Base-by-base conservation (phyloP, 148 eudicot species). In the Fagopyrum homotropicum region DNA sequence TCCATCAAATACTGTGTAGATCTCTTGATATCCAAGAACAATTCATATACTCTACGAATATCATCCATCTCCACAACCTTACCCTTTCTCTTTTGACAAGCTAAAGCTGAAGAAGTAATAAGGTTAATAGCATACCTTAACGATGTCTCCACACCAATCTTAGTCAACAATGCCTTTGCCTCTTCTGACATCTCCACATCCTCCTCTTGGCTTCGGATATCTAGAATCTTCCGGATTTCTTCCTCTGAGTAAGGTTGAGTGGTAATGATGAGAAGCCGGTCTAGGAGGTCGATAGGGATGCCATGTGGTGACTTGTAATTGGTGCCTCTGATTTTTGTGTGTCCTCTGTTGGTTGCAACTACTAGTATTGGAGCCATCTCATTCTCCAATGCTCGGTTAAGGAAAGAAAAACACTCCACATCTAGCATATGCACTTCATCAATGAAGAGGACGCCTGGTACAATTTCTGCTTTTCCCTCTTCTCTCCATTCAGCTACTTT, bases 371-470 rank as follows among this genome's bases (percentile, higher is more conserved):
- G 99, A 22, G 99, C 91, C 99, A 95, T 95, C 51, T 95, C 99
- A 46, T 92, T 95, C 76, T 95, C 99, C 52, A 95, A 52, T 66
- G 99, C 99, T 6, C 99, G 94, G 72, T 95, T 95, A 11, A 95
- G 81, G 83, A 95, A 95, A 15, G 99, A 95, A 69, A 95, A 95
- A 80, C 99, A 95, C 84, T 95, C 97, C 0, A 92, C 82, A 73
- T 95, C 99, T 35, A 95, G 82, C 99, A 95, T 92, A 83, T 95
- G 99, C 35, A 95, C 99, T 86, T 92, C 99, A 44, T 95, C 99
- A 10, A 95, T 92, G 87, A 95, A 95, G 77, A 92, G 89, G 47
- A 95, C 99, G 47, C 99, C 99, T 4, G 97, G 98, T 17, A 95
- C 84, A 51, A 95, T 90, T 81, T 95, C 99, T 19, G 99, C 96